A percentile compares a stretch with the other conserved stretches of the same genome.
Conservation (phyloP, 2,329 filamentous ascomycete genomes). For the Leptographium galeiforme region DNA sequence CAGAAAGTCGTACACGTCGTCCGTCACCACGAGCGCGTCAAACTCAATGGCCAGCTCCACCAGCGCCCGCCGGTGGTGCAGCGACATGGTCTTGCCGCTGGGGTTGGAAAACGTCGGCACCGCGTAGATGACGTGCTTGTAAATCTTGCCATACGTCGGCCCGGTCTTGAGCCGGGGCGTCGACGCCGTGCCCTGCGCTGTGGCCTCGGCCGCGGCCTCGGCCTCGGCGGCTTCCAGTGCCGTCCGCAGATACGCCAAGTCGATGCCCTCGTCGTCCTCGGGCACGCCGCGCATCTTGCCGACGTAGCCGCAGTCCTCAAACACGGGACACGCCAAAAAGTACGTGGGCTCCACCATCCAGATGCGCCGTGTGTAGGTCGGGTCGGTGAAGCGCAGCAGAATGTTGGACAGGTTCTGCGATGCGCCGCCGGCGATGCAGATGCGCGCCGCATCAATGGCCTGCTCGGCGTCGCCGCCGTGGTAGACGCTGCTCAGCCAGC, state of each 20-base stretch:
- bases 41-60: slow-evolving; percentile 47
- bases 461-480: slow-evolving; percentile 15
- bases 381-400: slow-evolving; percentile 52
- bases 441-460: slow-evolving; percentile 23
- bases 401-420: slow-evolving; percentile 51
- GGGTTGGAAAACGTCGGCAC: slow-evolving; percentile 61
- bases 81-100: slow-evolving; percentile 49
- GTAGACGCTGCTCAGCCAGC: slow-evolving; percentile 49
- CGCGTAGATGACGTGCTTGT: slow-evolving; percentile 54
- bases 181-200: not conserved
- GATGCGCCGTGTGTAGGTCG: slow-evolving; percentile 45
- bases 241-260: slow-evolving; percentile 37
- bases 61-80: slow-evolving; percentile 39
- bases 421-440: slow-evolving; percentile 53
- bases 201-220: not conserved
- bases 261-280: slow-evolving; percentile 49
- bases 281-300: slow-evolving; percentile 44
- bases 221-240: not conserved
- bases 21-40: slow-evolving; percentile 47
- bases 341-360: slow-evolving; percentile 57
- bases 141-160: slow-evolving; percentile 36
- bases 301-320: slow-evolving; percentile 50
- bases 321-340: slow-evolving; percentile 50
- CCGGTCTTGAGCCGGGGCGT: slow-evolving; percentile 2
- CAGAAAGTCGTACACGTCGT: slow-evolving; percentile 63